Percentiles rank a stretch among this genome's conserved stretches.
Conservation (phyloP, 2,329 filamentous ascomycete genomes). For the Calonectria crousiana region DNA sequence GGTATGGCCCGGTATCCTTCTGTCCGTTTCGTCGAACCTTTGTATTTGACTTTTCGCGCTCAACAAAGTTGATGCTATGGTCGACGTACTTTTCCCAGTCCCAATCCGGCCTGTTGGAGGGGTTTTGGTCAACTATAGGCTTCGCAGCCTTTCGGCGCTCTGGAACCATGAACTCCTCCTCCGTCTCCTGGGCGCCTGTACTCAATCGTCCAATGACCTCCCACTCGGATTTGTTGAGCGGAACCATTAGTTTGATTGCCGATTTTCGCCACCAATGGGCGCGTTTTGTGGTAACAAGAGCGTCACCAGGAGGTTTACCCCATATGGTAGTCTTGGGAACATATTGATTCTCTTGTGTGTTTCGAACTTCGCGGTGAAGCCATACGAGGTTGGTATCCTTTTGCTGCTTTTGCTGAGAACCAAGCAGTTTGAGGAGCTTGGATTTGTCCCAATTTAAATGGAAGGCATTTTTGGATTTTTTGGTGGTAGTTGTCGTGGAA, state of each 20-base stretch:
- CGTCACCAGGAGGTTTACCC: slow-evolving; percentile 58
- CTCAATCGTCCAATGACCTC: slow-evolving; percentile 63
- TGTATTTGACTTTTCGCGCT: slow-evolving; percentile 51
- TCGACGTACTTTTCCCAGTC: slow-evolving; percentile 59
- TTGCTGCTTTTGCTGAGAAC: slow-evolving; percentile 55
- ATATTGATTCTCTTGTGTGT: slow-evolving; percentile 48
- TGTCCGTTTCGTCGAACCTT: slow-evolving; percentile 51
- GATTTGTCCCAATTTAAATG: slow-evolving; percentile 63
- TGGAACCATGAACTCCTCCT: slow-evolving; percentile 53
- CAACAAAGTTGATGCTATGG: slow-evolving; percentile 53
- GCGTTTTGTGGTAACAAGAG: slow-evolving; percentile 55
- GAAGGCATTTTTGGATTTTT: slow-evolving; percentile 46
- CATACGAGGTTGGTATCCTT: slow-evolving; percentile 41
- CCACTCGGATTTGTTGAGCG: slow-evolving; percentile 67
- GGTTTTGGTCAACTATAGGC: neutral
- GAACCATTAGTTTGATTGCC: slow-evolving; percentile 64
- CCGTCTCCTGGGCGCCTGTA: slow-evolving; percentile 52
- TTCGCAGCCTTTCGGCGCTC: slow-evolving; percentile 42
- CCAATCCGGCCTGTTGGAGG: slow-evolving; percentile 41
- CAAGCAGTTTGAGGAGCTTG: slow-evolving; percentile 57
- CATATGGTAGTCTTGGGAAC: slow-evolving; percentile 62
- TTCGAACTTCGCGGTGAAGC: slow-evolving; percentile 41
- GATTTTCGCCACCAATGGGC: slow-evolving; percentile 61
- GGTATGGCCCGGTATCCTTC: slow-evolving; percentile 53
- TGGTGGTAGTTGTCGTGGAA: neutral